Conservation (phyloP, 2,329 filamentous ascomycete species). For the Alternaria infectoria region DNA sequence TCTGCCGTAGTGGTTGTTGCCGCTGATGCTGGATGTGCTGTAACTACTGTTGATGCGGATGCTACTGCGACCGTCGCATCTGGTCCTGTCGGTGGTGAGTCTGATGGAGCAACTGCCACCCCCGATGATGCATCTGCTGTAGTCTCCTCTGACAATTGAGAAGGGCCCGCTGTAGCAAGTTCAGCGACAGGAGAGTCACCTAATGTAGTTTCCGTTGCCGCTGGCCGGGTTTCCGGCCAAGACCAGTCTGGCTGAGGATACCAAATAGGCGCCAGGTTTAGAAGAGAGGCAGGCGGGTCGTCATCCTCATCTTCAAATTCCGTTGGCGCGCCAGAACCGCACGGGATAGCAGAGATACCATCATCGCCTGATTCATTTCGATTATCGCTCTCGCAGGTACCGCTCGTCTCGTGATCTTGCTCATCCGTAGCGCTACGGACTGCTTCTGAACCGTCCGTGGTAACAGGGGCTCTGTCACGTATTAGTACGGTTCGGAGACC, state of each 20-base stretch:
- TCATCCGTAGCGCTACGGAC: background rate
- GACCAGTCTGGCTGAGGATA: background rate
- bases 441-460: background rate
- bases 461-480: background rate
- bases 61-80: background rate
- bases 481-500: background rate
- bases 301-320: background rate
- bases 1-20: background rate
- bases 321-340: background rate
- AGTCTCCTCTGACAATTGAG: background rate
- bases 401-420: background rate
- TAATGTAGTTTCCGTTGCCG: background rate
- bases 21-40: background rate
- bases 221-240: background rate
- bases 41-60: background rate
- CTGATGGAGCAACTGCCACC: background rate
- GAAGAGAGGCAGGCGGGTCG: conserved; percentile 5
- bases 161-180: background rate
- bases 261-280: background rate
- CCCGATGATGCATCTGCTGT: background rate
- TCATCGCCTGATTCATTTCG: background rate
- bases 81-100: background rate
- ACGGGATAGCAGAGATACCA: background rate
- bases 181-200: background rate
- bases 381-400: background rate